phyloP scores from a whole-genome alignment of 2,329 filamentous ascomycete species.

The Cryphonectria naterciae region DNA sequence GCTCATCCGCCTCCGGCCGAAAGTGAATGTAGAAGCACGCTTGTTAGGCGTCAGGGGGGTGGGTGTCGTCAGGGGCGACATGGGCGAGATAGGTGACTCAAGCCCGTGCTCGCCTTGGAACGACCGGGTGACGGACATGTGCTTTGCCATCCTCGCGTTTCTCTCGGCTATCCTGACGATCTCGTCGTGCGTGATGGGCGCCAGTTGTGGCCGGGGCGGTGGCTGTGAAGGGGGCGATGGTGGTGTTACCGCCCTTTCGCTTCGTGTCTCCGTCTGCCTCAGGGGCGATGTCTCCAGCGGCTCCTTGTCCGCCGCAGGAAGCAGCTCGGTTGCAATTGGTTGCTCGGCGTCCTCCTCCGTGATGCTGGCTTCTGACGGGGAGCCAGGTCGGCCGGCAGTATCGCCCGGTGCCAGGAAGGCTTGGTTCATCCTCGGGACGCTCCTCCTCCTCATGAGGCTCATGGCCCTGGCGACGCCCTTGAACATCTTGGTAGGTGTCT shows the following conservation, averaged over 20 bases:
- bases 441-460: constrained; percentile 59
- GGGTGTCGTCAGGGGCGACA: constrained; percentile 24
- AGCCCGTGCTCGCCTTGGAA: constrained; percentile 12
- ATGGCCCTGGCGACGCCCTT: constrained; percentile 54
- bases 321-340: constrained; percentile 29
- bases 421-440: constrained; percentile 51
- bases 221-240: constrained; percentile 30
- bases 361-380: constrained; percentile 36
- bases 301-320: constrained; percentile 6
- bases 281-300: constrained; percentile 8
- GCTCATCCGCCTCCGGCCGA: constrained; percentile 28
- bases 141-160: constrained; percentile 36
- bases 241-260: constrained; percentile 39
- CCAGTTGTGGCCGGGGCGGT: constrained; percentile 33
- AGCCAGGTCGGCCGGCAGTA: constrained; percentile 39
- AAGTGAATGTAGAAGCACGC: constrained; percentile 26
- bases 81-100: constrained; percentile 24
- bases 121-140: constrained; percentile 16
- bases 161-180: constrained; percentile 50
- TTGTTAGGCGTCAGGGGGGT: constrained; percentile 22
- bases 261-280: constrained; percentile 22
- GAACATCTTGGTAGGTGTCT: constrained; percentile 52
- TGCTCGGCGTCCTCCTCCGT: constrained; percentile 23
- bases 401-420: constrained; percentile 39
- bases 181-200: constrained; percentile 52